A percentile compares a stretch with the other conserved stretches of the same genome.
phyloP scores from a whole-genome alignment of 2,329 filamentous ascomycete species.

The Huntiella abstrusa region DNA sequence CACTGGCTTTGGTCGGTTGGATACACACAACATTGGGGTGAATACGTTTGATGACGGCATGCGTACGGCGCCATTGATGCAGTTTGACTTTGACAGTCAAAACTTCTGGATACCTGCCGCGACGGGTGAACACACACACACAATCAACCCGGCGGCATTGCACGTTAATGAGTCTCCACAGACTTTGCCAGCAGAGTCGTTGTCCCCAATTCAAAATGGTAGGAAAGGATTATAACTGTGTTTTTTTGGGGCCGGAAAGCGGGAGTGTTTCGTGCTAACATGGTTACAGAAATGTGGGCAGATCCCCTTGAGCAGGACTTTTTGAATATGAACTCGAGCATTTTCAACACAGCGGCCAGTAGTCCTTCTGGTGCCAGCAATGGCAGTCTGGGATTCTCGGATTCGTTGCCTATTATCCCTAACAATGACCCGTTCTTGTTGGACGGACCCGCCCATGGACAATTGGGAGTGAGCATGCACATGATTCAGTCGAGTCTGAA shows the following conservation, averaged over 20 bases:
- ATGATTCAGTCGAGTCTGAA: slow-evolving; percentile 69
- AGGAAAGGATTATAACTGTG: slow-evolving; percentile 52
- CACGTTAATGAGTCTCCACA: slow-evolving; percentile 60
- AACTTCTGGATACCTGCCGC: slow-evolving; percentile 30
- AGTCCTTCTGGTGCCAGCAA: slow-evolving; percentile 94
- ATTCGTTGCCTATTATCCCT: slow-evolving; percentile 9
- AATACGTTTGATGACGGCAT: not conserved
- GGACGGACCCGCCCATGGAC: slow-evolving; percentile 4
- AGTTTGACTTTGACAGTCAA: not conserved
- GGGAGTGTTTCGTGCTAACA: slow-evolving; percentile 2
- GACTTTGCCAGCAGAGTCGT: slow-evolving; percentile 24
- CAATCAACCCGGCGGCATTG: slow-evolving; percentile 53
- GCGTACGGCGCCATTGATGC: not conserved
- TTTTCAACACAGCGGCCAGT: slow-evolving; percentile 54
- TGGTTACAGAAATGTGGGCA: slow-evolving; percentile 8
- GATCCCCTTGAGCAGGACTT: slow-evolving; percentile 4
- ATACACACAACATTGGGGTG: too few species aligned
- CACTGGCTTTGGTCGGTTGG: too few species aligned
- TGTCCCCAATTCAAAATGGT: slow-evolving; percentile 49
- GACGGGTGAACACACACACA: slow-evolving; percentile 20
- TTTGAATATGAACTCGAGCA: slow-evolving; percentile 2
- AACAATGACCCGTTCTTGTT: slow-evolving; percentile 10
- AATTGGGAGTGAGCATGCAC: slow-evolving; percentile 56
- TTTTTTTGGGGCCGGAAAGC: not conserved
- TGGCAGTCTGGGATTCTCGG: slow-evolving; percentile 52